phyloP scores from a whole-genome alignment of 192 early-diverging fungal genomes.

The Piromyces sp. region DNA sequence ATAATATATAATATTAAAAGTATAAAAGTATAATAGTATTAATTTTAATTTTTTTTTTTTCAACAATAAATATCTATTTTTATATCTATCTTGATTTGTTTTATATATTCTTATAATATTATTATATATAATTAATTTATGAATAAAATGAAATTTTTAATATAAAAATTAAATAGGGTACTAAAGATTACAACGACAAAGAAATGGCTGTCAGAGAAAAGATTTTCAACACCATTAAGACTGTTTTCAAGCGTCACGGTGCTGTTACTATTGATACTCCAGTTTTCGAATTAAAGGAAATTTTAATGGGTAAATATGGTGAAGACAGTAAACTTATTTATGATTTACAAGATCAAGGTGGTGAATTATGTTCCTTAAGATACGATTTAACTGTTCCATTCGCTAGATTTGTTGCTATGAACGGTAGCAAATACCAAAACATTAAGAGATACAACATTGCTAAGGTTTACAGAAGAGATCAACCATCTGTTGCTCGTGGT shows the following conservation, averaged over 20 bases:
- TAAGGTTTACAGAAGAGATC: constrained; percentile 94
- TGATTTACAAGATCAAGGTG: constrained; percentile 91
- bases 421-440: constrained; percentile 58
- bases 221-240: constrained; percentile 72
- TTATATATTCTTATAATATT: too few species aligned
- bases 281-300: constrained; percentile 94
- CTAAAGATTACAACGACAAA: constrained; percentile 81
- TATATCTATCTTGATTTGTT: too few species aligned
- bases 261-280: constrained; percentile 97
- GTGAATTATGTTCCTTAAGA: constrained; percentile 82
- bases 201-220: constrained; percentile 94
- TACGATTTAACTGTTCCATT: constrained; percentile 98
- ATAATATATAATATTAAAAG: too few species aligned
- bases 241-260: constrained; percentile 88
- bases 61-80: too few species aligned
- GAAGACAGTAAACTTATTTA: constrained; percentile 98
- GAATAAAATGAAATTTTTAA: too few species aligned
- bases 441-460: constrained; percentile 97
- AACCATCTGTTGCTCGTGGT: constrained; percentile 95
- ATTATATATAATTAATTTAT: too few species aligned
- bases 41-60: too few species aligned
- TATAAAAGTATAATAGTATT: too few species aligned
- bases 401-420: constrained; percentile 87
- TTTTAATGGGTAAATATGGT: constrained; percentile 90
- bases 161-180: constrained; percentile 49